Base-by-base conservation (phyloP, 2,329 filamentous ascomycete species). In the Hymenoscyphus salicellus region DNA sequence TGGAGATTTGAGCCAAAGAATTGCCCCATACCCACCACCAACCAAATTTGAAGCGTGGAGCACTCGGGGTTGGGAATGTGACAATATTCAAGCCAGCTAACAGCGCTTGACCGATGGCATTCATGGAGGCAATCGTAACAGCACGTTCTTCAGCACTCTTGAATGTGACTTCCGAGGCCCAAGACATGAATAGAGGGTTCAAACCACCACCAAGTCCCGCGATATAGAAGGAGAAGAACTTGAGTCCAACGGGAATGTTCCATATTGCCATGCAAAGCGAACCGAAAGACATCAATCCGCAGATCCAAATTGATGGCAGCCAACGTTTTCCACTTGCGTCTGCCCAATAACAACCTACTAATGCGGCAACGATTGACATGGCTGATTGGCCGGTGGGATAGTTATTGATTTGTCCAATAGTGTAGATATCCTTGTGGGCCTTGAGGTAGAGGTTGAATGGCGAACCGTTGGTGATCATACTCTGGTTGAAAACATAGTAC, bases 51-150 rank as follows among this genome's bases (percentile, higher is more conserved):
- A 64, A 64, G 7, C 63, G 33, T 14, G 63, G 63, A 1, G 63
- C 63, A 7, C 20, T 49, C 11, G 41, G 43, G 2, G 63, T 64
- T 10, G 63, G 63, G 38, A 64, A 64, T 3, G 63, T 64, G 33
- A 64, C 63, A 32, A 64, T 64, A 32, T 64, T 64, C 5, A 73
- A 64, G 65, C 72, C 73, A 32, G 72, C 68, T 26, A 72, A 70
- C 55, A 74, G 72, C 1, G 72, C 70, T 68, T 74, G 72, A 0
- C 76, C 76, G 32, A 78, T 65, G 0, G 77, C 78, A 73, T 73
- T 77, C 77, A 73, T 77, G 20, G 63, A 77, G 36, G 71, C 74
- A 30, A 76, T 75, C 60, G 75, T 72, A 26, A 76, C 68, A 0
- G 74, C 74, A 6, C 75, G 67, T 60, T 75, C 73, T 11, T 74